Conservation (phyloP, 371 early-diverging fungal species). For the Encephalitozoon cuniculi region DNA sequence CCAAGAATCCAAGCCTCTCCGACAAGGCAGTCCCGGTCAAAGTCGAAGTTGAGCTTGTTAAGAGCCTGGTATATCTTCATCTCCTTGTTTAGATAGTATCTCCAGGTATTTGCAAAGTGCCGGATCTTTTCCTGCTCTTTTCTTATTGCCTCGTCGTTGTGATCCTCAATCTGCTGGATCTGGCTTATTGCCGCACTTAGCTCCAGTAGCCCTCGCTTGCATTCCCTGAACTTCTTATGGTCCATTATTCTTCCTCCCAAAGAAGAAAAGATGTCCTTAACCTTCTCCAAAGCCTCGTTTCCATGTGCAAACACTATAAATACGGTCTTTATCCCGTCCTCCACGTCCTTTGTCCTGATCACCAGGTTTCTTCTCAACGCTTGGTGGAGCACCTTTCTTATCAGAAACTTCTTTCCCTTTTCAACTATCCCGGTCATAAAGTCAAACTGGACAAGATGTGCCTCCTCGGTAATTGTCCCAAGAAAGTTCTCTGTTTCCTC, state of each 20-base stretch:
- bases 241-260: conserved; percentile 52
- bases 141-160: conserved; percentile 43
- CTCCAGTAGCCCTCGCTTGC: conserved; percentile 34
- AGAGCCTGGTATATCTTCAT: conserved; percentile 55
- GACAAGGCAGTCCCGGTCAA: conserved; percentile 43
- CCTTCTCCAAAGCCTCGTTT: conserved; percentile 40
- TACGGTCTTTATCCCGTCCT: conserved; percentile 33
- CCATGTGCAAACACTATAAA: conserved; percentile 60
- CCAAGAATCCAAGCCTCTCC: conserved; percentile 59
- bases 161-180: conserved; percentile 39
- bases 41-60: conserved; percentile 42
- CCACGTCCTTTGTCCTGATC: conserved; percentile 45
- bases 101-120: conserved; percentile 42
- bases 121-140: conserved; percentile 35
- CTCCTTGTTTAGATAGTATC: conserved; percentile 52
- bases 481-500: conserved; percentile 48
- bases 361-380: conserved; percentile 55
- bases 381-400: conserved; percentile 51
- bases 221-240: conserved; percentile 24
- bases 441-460: conserved; percentile 40
- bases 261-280: conserved; percentile 50
- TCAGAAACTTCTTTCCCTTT: conserved; percentile 47
- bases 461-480: conserved; percentile 27
- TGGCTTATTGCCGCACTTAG: conserved; percentile 44
- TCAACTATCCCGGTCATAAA: conserved; percentile 58